Evolutionary conservation across 768 basidiomycete species (phyloP).

Genomic region (Podaxis sp.): DNA sequence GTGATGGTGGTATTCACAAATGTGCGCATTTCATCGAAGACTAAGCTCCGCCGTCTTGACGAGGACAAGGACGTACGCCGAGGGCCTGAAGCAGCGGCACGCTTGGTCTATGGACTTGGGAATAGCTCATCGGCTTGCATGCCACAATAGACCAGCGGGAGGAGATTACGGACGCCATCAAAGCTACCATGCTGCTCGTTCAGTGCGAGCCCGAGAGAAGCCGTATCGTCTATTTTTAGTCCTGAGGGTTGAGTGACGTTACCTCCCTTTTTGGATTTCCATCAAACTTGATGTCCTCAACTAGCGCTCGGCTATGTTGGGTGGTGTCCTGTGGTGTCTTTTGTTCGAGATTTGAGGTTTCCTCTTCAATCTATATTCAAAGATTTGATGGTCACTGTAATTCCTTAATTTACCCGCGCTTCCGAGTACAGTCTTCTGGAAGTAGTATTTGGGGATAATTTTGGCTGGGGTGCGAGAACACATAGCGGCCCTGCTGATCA

Average conservation of each 20-base stretch:
- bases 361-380: no score
- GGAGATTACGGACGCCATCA: slow-evolving; percentile 10
- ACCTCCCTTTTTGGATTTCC: background rate
- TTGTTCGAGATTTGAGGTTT: background rate
- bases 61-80: no score
- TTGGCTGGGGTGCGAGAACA: background rate
- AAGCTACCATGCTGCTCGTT: slow-evolving; percentile 5
- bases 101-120: background rate
- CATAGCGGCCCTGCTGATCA: background rate
- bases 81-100: background rate
- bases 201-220: background rate
- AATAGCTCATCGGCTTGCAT: background rate
- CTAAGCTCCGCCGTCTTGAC: no score
- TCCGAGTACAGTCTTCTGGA: no score
- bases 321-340: no score
- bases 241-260: background rate
- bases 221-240: slow-evolving; percentile 6
- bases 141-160: background rate
- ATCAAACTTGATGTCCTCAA: background rate
- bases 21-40: background rate
- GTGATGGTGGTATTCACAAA: background rate
- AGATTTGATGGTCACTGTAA: no score
- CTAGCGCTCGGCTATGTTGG: background rate
- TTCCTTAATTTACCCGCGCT: no score
- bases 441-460: background rate